A percentile compares a stretch with the other conserved stretches of the same genome.
phyloP scores from a whole-genome alignment of 129 eudicot genomes.

The Calendula officinalis region DNA sequence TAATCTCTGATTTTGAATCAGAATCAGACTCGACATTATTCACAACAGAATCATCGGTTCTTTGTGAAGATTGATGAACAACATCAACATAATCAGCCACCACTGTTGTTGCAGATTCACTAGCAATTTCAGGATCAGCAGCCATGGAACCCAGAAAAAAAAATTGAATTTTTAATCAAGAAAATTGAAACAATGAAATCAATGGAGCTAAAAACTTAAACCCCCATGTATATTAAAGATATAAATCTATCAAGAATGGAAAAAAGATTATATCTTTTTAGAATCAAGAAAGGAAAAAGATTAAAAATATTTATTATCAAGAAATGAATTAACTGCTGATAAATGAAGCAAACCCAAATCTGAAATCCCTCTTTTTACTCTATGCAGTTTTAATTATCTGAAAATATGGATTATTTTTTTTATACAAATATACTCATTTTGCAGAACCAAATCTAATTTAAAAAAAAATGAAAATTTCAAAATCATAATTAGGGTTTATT shows the following conservation, averaged over 20 bases:
- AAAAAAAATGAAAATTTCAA: too few species aligned
- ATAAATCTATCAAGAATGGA: slow-evolving; percentile 2
- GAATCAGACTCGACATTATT: slow-evolving; percentile 36
- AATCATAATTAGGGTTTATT: too few species aligned
- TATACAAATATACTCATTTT: background rate
- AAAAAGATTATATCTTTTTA: slow-evolving; percentile 12
- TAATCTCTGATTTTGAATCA: slow-evolving; percentile 61
- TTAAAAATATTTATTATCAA: slow-evolving; percentile 9
- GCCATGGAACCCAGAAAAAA: slow-evolving; percentile 55
- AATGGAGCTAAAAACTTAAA: background rate
- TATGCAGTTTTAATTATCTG: slow-evolving; percentile 12
- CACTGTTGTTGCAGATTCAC: slow-evolving; percentile 39
- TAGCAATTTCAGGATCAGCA: slow-evolving; percentile 60
- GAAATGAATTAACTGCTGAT: slow-evolving; percentile 28
- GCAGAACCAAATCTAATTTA: too few species aligned
- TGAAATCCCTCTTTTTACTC: slow-evolving; percentile 30
- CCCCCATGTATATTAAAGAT: background rate
- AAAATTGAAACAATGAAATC: slow-evolving; percentile 9
- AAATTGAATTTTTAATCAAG: slow-evolving; percentile 21
- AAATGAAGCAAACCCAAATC: slow-evolving; percentile 38
- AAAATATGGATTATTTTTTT: slow-evolving; percentile 35
- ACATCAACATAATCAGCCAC: slow-evolving; percentile 27
- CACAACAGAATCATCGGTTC: slow-evolving; percentile 14
- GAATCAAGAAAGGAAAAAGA: background rate
- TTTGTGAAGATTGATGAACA: slow-evolving; percentile 38